A percentile compares a stretch with the other conserved stretches of the same genome.
These are phyloP conservation scores for Yarrowia osloensis DNA, from an alignment of 805 yeast species.

Conservation along the genomic window DNA sequence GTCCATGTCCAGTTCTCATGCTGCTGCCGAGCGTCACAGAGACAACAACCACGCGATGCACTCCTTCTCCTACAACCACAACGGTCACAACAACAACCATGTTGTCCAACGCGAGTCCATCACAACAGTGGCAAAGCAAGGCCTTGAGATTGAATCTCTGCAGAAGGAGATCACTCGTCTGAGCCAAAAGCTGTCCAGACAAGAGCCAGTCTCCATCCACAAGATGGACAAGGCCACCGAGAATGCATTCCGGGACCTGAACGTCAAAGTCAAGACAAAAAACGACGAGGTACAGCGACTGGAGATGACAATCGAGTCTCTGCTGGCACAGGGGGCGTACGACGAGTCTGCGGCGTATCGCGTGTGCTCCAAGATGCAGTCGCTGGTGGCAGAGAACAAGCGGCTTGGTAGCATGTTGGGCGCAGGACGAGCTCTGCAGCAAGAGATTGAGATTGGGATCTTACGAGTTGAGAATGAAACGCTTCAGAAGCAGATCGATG, in stretches of 20 bases:
- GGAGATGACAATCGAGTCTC: conserved; percentile 16
- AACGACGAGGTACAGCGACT: conserved; percentile 2
- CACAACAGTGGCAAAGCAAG: conserved; percentile 7
- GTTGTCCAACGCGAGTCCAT: neutral
- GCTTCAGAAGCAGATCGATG: neutral
- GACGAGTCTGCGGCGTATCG: conserved; percentile 5
- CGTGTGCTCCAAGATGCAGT: conserved; percentile 24
- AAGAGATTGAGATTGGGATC: conserved; percentile 20
- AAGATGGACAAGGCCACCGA: conserved; percentile 5
- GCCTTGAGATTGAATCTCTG: conserved; percentile 13
- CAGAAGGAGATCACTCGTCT: conserved; percentile 5
- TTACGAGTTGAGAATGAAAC: conserved; percentile 5
- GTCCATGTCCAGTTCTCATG: neutral
- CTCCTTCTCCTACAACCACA: neutral
- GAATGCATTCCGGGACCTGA: neutral
- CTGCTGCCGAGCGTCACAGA: neutral
- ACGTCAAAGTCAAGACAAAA: neutral
- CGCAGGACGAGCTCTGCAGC: conserved; percentile 7
- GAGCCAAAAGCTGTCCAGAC: neutral
- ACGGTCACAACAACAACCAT: neutral
- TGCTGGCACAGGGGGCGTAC: conserved; percentile 4
- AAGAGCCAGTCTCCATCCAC: conserved; percentile 4
- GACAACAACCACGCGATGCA: neutral
- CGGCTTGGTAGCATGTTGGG: conserved; percentile 6
- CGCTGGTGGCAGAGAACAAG: conserved; percentile 7